Evolutionary conservation across 2,329 filamentous ascomycete genomes (phyloP).

Genomic region (Aureobasidium sp.): DNA sequence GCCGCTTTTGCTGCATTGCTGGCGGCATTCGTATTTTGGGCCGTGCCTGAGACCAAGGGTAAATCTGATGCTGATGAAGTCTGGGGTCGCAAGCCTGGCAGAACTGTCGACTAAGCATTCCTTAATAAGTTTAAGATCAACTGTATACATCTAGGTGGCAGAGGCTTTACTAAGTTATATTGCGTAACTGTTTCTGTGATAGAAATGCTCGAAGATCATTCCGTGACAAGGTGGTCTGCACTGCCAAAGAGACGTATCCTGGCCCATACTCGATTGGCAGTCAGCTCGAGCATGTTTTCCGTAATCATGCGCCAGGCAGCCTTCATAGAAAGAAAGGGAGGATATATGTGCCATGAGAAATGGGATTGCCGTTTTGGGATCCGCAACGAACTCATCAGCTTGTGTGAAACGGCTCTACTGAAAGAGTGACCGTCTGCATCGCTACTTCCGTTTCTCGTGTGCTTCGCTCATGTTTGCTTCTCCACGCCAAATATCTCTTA

Average conservation of each 20-base stretch:
- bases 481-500: not conserved
- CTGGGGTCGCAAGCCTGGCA: constrained; percentile 60
- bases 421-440: not conserved
- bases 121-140: not conserved
- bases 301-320: not conserved
- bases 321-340: not conserved
- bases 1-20: constrained; percentile 63
- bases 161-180: not conserved
- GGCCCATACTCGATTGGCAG: not conserved
- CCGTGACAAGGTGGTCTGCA: not conserved
- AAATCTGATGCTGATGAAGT: constrained; percentile 81
- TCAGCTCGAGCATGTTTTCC: not conserved
- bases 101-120: constrained; percentile 4
- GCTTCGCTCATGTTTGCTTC: not conserved
- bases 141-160: not conserved
- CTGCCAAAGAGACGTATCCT: not conserved
- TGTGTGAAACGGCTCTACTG: not conserved
- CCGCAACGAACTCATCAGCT: not conserved
- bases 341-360: too few relatives aligned
- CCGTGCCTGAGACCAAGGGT: constrained; percentile 80
- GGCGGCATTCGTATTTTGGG: constrained; percentile 61
- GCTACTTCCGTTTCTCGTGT: not conserved
- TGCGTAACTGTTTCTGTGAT: not conserved
- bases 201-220: not conserved
- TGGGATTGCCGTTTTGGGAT: not conserved